Conservation (phyloP, 148 eudicot species). For the Chenopodium album region DNA sequence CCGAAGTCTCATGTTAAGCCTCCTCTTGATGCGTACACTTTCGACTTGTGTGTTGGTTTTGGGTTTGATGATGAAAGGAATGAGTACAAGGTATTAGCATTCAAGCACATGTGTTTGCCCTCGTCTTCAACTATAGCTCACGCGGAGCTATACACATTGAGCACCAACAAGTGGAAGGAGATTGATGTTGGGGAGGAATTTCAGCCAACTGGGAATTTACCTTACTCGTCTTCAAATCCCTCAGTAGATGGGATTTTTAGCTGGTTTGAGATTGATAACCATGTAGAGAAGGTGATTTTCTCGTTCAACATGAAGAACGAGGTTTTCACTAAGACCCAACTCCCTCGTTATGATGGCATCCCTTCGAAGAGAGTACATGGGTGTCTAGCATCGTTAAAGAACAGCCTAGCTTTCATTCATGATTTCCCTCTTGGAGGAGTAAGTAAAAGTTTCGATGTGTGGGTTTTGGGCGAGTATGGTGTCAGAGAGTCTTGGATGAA, state of each 20-base stretch:
- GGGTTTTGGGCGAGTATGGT: conserved; percentile 37
- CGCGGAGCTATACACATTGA: conserved; percentile 27
- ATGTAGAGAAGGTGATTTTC: conserved; percentile 32
- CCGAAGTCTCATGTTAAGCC: conserved; percentile 19
- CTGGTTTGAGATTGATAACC: conserved; percentile 38
- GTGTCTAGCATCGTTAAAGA: conserved; percentile 21
- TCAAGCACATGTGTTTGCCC: conserved; percentile 32
- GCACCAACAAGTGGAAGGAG: conserved; percentile 19
- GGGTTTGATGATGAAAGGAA: conserved; percentile 19
- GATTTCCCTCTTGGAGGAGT: conserved; percentile 27
- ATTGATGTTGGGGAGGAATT: conserved; percentile 31
- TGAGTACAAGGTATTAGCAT: conserved; percentile 31
- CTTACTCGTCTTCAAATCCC: conserved; percentile 23
- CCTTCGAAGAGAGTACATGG: conserved; percentile 37
- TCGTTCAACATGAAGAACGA: conserved; percentile 34
- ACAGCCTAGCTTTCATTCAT: conserved; percentile 31
- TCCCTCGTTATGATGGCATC: conserved; percentile 31
- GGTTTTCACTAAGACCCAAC: conserved; percentile 29
- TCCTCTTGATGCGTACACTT: conserved; percentile 19
- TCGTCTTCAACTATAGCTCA: conserved; percentile 32
- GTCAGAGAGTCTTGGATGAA: conserved; percentile 30
- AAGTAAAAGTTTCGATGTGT: conserved; percentile 34
- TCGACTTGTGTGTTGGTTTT: conserved; percentile 33
- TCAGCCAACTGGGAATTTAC: conserved; percentile 33
- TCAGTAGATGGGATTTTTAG: conserved; percentile 30